A percentile compares a stretch with the other conserved stretches of the same genome.
These are phyloP conservation scores for Cucumis sativus DNA, from an alignment of 306 rosid species.

Conservation along the genomic window DNA sequence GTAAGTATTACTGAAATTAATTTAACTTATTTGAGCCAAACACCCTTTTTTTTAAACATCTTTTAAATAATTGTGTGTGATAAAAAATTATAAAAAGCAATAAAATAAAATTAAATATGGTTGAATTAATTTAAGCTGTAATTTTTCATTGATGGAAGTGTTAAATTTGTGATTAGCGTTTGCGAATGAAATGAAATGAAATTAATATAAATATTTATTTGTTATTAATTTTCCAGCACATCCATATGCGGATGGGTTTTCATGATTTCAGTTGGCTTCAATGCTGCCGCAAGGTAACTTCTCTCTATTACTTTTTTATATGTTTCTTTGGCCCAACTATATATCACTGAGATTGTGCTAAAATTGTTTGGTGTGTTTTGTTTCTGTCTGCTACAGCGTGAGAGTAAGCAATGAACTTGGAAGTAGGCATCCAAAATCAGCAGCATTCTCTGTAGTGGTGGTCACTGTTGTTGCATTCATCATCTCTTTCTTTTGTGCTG, in stretches of 20 bases:
- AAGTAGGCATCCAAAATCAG: constrained; percentile 55
- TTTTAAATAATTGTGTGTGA: too few species aligned
- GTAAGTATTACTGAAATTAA: too few species aligned
- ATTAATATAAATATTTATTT: background rate
- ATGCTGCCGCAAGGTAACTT: constrained; percentile 62
- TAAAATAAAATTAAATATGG: too few species aligned
- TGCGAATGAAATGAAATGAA: background rate
- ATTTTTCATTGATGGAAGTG: too few species aligned
- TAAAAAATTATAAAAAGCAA: too few species aligned
- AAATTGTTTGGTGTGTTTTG: background rate
- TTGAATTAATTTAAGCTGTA: too few species aligned
- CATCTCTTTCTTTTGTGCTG: constrained; percentile 29
- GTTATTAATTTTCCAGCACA: constrained; percentile 30
- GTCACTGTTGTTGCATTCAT: constrained; percentile 30
- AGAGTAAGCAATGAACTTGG: constrained; percentile 70
- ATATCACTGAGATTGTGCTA: too few species aligned
- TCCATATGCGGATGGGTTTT: constrained; percentile 26
- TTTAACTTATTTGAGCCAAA: too few species aligned
- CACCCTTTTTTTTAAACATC: too few species aligned
- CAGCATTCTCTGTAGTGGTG: constrained; percentile 36
- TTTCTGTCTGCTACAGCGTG: constrained; percentile 22
- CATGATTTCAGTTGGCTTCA: constrained; percentile 48
- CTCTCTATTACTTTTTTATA: background rate
- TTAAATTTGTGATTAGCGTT: too few species aligned
- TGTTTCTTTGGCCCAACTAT: too few species aligned